Conservation (phyloP, 140 eudicot species). For the Ambrosia hybrid region DNA sequence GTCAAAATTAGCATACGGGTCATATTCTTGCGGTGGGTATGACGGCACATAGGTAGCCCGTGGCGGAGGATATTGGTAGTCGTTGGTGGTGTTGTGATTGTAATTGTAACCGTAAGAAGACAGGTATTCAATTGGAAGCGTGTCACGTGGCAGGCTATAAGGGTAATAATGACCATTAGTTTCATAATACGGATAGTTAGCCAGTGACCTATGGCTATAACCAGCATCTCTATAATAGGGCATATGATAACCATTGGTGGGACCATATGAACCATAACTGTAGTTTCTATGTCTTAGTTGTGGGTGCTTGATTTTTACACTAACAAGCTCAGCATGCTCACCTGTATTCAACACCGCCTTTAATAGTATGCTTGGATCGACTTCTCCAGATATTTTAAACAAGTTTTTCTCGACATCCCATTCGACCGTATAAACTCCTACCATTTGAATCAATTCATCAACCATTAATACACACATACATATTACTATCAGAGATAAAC, state of each 20-base stretch:
- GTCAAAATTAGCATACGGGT: conserved; percentile 15
- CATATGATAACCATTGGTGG: neutral
- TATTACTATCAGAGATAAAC: neutral
- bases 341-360: conserved; percentile 37
- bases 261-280: conserved; percentile 21
- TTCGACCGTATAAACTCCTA: conserved; percentile 44
- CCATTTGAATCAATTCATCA: neutral
- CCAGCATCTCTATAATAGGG: conserved; percentile 15
- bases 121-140: conserved; percentile 5
- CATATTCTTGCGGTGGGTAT: conserved; percentile 25
- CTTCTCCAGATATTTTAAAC: conserved; percentile 40
- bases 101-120: conserved; percentile 2
- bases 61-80: conserved; percentile 15
- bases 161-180: conserved; percentile 8
- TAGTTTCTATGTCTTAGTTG: conserved; percentile 2
- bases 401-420: conserved; percentile 29
- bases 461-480: neutral
- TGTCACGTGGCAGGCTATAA: neutral
- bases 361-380: conserved; percentile 43
- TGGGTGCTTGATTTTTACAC: conserved; percentile 38
- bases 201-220: conserved; percentile 3
- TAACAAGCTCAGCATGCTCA: conserved; percentile 36
- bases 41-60: conserved; percentile 29
- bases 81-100: conserved; percentile 5
- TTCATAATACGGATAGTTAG: conserved; percentile 19